phyloP scores from a whole-genome alignment of 2,329 filamentous ascomycete genomes.

The Cladosporium halotolerans region DNA sequence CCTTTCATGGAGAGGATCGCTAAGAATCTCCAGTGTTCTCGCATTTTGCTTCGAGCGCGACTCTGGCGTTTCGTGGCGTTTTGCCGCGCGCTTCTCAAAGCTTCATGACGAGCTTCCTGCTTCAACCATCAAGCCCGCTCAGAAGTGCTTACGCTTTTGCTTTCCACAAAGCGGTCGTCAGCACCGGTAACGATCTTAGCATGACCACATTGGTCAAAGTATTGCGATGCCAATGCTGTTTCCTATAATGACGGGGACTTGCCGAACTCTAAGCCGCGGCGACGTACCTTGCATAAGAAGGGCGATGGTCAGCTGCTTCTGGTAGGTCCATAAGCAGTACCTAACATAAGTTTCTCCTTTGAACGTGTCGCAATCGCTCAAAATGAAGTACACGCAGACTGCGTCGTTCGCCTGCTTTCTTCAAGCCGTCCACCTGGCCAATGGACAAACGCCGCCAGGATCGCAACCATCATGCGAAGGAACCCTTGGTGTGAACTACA shows the following conservation, averaged over 20 bases:
- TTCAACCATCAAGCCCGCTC: not conserved
- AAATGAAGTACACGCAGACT: not conserved
- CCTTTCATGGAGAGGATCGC: too few species aligned
- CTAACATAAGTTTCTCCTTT: not conserved
- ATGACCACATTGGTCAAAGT: not conserved
- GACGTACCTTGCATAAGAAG: not conserved
- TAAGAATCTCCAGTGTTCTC: too few species aligned
- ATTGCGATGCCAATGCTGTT: not conserved
- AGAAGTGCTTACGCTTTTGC: not conserved
- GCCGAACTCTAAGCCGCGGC: not conserved
- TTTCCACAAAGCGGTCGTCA: not conserved
- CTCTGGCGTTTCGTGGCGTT: not conserved
- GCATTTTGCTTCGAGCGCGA: not conserved
- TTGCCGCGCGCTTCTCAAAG: slow-evolving; percentile 1
- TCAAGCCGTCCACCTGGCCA: not conserved
- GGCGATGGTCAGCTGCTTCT: not conserved
- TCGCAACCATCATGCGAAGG: slow-evolving; percentile 1
- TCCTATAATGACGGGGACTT: not conserved
- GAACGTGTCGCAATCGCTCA: not conserved
- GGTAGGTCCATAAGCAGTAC: too few species aligned
- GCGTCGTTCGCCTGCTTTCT: not conserved
- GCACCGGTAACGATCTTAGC: not conserved
- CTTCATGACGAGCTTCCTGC: not conserved
- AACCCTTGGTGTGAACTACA: not conserved
- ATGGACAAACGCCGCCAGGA: not conserved